These are phyloP conservation scores for Madurella fahalii DNA, from an alignment of 2,329 filamentous ascomycete genomes.

Conservation along the genomic window DNA sequence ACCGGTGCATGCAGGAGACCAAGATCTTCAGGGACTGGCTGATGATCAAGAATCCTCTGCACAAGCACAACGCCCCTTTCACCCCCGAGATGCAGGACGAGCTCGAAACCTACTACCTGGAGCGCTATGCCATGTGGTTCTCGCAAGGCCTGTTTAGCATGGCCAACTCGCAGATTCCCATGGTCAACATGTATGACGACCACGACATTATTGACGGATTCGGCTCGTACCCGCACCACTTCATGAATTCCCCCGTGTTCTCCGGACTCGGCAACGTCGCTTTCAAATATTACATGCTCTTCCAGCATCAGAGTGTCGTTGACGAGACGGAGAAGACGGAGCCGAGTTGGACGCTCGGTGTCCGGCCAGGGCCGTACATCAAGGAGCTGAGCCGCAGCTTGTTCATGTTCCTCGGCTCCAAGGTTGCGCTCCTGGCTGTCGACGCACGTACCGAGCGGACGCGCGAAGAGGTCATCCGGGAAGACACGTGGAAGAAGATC, in stretches of 20 bases:
- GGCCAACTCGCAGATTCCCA: constrained; percentile 89
- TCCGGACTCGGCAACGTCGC: constrained; percentile 84
- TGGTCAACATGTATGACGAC: constrained; percentile 98
- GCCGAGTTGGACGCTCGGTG: constrained; percentile 85
- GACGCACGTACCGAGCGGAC: constrained; percentile 91
- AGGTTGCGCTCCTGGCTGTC: constrained; percentile 76
- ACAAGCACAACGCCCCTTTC: constrained; percentile 77
- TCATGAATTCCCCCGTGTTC: constrained; percentile 89
- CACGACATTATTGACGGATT: constrained; percentile 91
- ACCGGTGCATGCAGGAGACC: constrained; percentile 72
- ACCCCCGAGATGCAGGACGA: constrained; percentile 80
- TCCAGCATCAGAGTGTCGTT: constrained; percentile 87
- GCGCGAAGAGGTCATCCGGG: constrained; percentile 72
- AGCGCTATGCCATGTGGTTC: constrained; percentile 92
- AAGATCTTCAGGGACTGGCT: constrained; percentile 80
- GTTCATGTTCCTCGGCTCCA: constrained; percentile 77
- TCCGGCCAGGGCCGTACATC: constrained; percentile 82
- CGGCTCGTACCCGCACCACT: constrained; percentile 86
- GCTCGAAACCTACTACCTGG: constrained; percentile 81
- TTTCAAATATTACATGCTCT: constrained; percentile 98
- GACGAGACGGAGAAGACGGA: constrained; percentile 79
- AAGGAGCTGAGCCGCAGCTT: constrained; percentile 78
- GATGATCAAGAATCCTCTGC: constrained; percentile 69
- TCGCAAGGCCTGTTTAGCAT: constrained; percentile 92
- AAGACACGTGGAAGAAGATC: constrained; percentile 78